These are phyloP conservation scores for Microsporum ferrugineum DNA, from an alignment of 2,329 filamentous ascomycete genomes.

Conservation along the genomic window DNA sequence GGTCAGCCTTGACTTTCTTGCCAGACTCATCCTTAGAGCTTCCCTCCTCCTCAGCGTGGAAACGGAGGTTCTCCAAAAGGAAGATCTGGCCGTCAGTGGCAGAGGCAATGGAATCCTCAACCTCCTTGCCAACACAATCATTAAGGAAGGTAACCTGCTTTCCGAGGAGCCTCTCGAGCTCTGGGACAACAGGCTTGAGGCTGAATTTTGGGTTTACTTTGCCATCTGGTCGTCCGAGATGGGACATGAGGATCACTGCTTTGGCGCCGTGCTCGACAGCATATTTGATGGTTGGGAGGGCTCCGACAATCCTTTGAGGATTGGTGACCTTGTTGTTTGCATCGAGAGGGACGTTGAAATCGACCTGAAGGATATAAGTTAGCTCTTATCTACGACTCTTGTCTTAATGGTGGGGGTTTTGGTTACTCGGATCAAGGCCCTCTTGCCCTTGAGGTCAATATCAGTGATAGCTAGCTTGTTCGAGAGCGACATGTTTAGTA, in stretches of 20 bases:
- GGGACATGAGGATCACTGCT: constrained; percentile 93
- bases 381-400: constrained; percentile 4
- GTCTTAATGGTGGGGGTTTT: not conserved
- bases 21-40: constrained; percentile 86
- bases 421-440: constrained; percentile 82
- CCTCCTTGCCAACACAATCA: constrained; percentile 80
- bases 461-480: constrained; percentile 97
- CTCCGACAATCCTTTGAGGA: constrained; percentile 94
- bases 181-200: constrained; percentile 77
- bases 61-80: constrained; percentile 93
- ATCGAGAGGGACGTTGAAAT: constrained; percentile 99
- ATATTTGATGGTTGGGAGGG: constrained; percentile 89
- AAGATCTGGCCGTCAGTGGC: constrained; percentile 72
- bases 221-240: constrained; percentile 91
- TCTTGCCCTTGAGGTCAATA: constrained; percentile 95
- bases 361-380: constrained; percentile 53
- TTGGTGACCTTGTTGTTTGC: constrained; percentile 90
- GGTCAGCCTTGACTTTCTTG: constrained; percentile 97
- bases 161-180: constrained; percentile 81
- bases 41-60: constrained; percentile 97
- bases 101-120: constrained; percentile 79
- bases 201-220: constrained; percentile 86
- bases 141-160: constrained; percentile 78
- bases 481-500: constrained; percentile 75
- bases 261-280: constrained; percentile 83